Percentiles rank a stretch among this genome's conserved stretches.
Evolutionary conservation across 2,329 filamentous ascomycete species (phyloP).

Genomic region (Fusarium sororula): DNA sequence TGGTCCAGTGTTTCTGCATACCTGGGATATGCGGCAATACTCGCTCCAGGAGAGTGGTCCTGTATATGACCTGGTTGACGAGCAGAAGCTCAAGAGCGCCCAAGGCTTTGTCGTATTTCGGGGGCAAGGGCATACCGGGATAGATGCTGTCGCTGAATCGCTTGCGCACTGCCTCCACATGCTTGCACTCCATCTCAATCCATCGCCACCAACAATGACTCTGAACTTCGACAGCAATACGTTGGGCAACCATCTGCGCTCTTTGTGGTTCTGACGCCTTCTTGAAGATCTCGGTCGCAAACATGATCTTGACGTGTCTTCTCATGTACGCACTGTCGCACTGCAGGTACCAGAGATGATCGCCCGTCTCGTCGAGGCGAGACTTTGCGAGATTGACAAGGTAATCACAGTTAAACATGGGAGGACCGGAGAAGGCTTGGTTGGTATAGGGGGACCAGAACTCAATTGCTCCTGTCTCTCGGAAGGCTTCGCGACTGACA

Average conservation of each 20-base stretch:
- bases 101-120: rapidly evolving
- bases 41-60: rapidly evolving
- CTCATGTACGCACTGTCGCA: rapidly evolving
- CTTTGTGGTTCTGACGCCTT: rapidly evolving
- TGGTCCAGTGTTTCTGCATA: not conserved
- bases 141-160: not conserved
- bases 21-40: not conserved
- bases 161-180: rapidly evolving
- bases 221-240: not conserved
- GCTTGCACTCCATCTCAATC: not conserved
- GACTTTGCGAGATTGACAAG: rapidly evolving
- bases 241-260: not conserved
- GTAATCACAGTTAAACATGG: rapidly evolving
- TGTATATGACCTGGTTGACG: not conserved
- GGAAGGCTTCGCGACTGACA: not conserved
- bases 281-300: rapidly evolving
- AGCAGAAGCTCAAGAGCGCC: not conserved
- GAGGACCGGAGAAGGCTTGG: rapidly evolving
- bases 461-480: rapidly evolving
- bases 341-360: not conserved
- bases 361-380: rapidly evolving
- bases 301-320: rapidly evolving
- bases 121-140: not conserved
- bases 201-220: too few species aligned
- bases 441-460: not conserved